Evolutionary conservation across 257 asterid genomes (phyloP).

Genomic region (Solanum phureja): DNA sequence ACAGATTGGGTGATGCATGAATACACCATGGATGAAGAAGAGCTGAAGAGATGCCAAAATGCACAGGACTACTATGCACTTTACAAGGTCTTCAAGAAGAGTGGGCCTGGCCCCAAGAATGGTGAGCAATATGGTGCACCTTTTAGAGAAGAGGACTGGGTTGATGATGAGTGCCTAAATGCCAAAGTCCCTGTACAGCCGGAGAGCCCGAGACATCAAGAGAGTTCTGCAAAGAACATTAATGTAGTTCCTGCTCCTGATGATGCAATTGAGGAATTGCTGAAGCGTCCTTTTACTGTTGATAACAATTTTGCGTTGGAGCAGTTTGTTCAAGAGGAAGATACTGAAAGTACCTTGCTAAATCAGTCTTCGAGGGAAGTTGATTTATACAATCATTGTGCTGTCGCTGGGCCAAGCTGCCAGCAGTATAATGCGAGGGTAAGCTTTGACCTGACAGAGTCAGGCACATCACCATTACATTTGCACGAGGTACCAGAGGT

Average conservation of each 20-base stretch:
- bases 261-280: slow-evolving; percentile 47
- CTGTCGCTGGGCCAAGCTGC: slow-evolving; percentile 3
- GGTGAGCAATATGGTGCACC: slow-evolving; percentile 97
- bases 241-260: slow-evolving; percentile 10
- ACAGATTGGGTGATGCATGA: slow-evolving; percentile 99
- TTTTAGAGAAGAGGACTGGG: slow-evolving; percentile 92
- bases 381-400: not conserved
- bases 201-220: slow-evolving; percentile 12
- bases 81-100: slow-evolving; percentile 83
- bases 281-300: slow-evolving; percentile 24
- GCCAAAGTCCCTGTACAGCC: slow-evolving; percentile 9
- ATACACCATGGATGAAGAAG: slow-evolving; percentile 75
- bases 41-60: slow-evolving; percentile 47
- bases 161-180: slow-evolving; percentile 28
- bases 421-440: slow-evolving; percentile 13
- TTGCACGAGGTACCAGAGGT: slow-evolving; percentile 50
- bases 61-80: slow-evolving; percentile 64
- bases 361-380: slow-evolving; percentile 27
- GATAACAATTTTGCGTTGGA: slow-evolving; percentile 13
- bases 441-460: slow-evolving; percentile 37
- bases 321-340: slow-evolving; percentile 29
- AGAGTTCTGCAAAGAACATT: slow-evolving; percentile 8
- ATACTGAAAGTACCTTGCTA: slow-evolving; percentile 25
- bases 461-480: slow-evolving; percentile 31
- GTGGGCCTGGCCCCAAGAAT: slow-evolving; percentile 98